Evolutionary conservation across 2,329 filamentous ascomycete species (phyloP), one percentile per base, ranked within the genome.

Genomic region (Aspergillus japonicus): DNA sequence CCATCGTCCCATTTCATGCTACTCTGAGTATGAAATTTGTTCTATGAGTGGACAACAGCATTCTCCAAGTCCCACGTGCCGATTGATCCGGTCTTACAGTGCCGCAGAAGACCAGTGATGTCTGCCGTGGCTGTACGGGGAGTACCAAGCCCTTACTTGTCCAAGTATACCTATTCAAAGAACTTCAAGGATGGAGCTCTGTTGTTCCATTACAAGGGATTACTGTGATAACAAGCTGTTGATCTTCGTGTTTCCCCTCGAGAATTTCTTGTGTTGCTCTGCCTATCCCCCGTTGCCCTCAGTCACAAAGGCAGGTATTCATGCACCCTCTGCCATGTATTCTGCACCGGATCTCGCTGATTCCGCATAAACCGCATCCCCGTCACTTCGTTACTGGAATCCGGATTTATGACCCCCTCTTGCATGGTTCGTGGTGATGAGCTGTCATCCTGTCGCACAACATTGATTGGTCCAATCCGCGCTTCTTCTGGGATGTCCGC

Each of bases 361-460:
- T 67, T 68, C 39, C 69, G 62, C 12, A 64, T 62, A 23, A 69
- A 66, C 7, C 63, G 62, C 47, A 73, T 35, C 56, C 69, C 69
- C 1, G 47, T 29, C 35, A 68, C 66, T 55, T 70, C 64, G 21
- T 8, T 54, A 14, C 53, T 57, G 14, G 50, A 58, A 12, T 61
- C 68, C 64, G 65, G 72, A 19, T 56, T 64, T 0, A 31, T 62
- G 14, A 74, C 57, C 11, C 70, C 68, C 24, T 59, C 60, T 10
- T 59, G 47, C 2, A 48, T 50, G 6, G 47, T 59, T 7, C 35
- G 55, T 1, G 58, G 49, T 2, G 62, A 62, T 21, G 56, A 51
- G 5, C 63, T 60, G 6, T 62, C 53, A 14, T 47, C 48, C 21
- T 50, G 50, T 2, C 54, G 52, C 55, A 75, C 72, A 1, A 71